Evolutionary conservation across 2,329 filamentous ascomycete species (phyloP).

Genomic region (Capronia epimyces): DNA sequence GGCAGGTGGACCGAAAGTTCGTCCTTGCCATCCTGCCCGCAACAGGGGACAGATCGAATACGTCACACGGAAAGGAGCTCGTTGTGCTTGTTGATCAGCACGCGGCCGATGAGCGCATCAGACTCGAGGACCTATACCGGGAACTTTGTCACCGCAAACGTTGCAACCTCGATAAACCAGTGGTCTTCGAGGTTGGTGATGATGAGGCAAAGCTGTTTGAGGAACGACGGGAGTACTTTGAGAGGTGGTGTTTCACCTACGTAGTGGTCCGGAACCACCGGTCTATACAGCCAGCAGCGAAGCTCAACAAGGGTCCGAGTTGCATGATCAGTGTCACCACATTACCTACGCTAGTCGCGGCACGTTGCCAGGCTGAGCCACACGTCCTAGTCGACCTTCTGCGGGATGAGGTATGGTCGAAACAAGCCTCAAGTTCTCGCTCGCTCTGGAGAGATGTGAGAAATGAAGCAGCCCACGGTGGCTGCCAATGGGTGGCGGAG

Average conservation of each 20-base stretch:
- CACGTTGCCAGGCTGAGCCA: constrained; percentile 69
- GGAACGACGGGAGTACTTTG: constrained; percentile 54
- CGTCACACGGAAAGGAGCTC: constrained; percentile 31
- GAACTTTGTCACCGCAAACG: constrained; percentile 45
- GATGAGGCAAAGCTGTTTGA: constrained; percentile 58
- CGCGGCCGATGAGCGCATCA: constrained; percentile 83
- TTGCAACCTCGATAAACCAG: constrained; percentile 42
- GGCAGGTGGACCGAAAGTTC: constrained; percentile 87
- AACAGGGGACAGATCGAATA: constrained; percentile 1
- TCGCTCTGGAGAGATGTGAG: too few species aligned
- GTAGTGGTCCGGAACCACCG: constrained; percentile 34
- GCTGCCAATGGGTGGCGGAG: constrained; percentile 10
- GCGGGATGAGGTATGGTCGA: constrained; percentile 66
- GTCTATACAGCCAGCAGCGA: neutral
- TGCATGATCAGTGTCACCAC: constrained; percentile 47
- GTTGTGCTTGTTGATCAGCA: constrained; percentile 87
- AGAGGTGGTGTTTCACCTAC: constrained; percentile 69
- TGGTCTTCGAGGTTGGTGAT: constrained; percentile 60
- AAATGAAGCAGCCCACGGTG: neutral
- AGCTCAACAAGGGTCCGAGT: neutral
- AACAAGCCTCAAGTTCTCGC: constrained; percentile 30
- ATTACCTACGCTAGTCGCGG: constrained; percentile 67
- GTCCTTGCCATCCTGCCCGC: constrained; percentile 60
- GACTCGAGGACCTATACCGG: constrained; percentile 66
- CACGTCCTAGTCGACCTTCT: constrained; percentile 67